A percentile compares a stretch with the other conserved stretches of the same genome.
phyloP scores from a whole-genome alignment of 352 stramenopile genomes.

The Globisporangium middletonii region DNA sequence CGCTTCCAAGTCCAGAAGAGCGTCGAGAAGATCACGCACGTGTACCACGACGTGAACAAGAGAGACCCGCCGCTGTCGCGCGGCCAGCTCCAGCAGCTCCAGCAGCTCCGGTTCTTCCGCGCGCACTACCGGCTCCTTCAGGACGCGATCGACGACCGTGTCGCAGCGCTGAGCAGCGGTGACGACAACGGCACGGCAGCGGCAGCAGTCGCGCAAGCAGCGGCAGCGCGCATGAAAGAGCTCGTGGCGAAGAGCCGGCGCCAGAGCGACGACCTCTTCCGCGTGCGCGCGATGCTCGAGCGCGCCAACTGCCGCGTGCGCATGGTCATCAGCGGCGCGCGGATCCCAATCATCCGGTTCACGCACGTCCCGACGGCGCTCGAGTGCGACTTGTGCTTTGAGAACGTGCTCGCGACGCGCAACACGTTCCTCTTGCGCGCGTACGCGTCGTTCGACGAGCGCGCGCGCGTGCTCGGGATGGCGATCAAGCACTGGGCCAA shows the following conservation, averaged over 20 bases:
- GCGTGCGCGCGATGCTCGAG: slow-evolving; percentile 35
- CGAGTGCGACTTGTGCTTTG: slow-evolving; percentile 82
- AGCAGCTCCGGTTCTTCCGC: slow-evolving; percentile 40
- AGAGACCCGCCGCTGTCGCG: slow-evolving; percentile 7
- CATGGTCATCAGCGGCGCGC: slow-evolving; percentile 60
- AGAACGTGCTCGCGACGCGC: slow-evolving; percentile 70
- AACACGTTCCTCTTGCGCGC: slow-evolving; percentile 79
- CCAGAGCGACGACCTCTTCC: slow-evolving; percentile 44
- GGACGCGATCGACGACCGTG: slow-evolving; percentile 24
- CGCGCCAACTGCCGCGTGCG: slow-evolving; percentile 51
- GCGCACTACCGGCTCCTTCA: slow-evolving; percentile 28
- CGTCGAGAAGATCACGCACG: slow-evolving; percentile 34
- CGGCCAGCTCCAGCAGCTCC: slow-evolving; percentile 21
- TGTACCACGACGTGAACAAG: slow-evolving; percentile 26
- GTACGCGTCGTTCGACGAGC: slow-evolving; percentile 72
- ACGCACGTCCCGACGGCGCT: slow-evolving; percentile 41
- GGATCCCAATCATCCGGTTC: slow-evolving; percentile 81
- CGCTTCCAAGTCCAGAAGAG: slow-evolving; percentile 40
- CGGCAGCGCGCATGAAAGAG: slow-evolving; percentile 24
- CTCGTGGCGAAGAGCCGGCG: slow-evolving; percentile 29
- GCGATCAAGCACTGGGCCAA: slow-evolving; percentile 99
- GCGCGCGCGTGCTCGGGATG: slow-evolving; percentile 86
- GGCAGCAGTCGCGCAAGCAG: slow-evolving; percentile 3
- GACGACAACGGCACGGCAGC: slow-evolving; percentile 7
- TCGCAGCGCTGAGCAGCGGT: slow-evolving; percentile 12